Conservation (phyloP, 2,329 filamentous ascomycete genomes). For the Fonsecaea monophora region DNA sequence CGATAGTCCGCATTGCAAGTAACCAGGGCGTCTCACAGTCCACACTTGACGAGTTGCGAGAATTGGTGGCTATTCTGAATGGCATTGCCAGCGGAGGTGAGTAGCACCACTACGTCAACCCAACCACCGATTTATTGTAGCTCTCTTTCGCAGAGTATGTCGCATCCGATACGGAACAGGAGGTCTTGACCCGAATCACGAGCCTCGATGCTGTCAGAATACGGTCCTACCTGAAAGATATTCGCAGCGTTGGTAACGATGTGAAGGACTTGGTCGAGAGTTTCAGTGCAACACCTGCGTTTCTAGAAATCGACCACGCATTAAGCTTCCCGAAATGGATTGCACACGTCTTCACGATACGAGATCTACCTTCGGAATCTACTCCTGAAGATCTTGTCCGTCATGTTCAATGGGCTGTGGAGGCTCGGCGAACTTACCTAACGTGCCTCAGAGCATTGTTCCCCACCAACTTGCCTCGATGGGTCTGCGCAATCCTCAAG, state of each 20-base stretch:
- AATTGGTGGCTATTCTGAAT: conserved; percentile 13
- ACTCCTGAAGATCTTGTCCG: conserved; percentile 13
- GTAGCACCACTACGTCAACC: not conserved
- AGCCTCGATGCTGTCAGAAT: too few relatives aligned
- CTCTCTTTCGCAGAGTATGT: too few relatives aligned
- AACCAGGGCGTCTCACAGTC: conserved; percentile 9
- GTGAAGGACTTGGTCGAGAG: too few relatives aligned
- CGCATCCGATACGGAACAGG: too few relatives aligned
- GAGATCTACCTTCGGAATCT: conserved; percentile 11
- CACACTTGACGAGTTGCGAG: conserved; percentile 11
- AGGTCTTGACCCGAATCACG: too few relatives aligned
- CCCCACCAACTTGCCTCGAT: conserved; percentile 4
- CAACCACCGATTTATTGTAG: not conserved
- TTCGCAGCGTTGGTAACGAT: too few relatives aligned
- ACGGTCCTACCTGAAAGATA: too few relatives aligned
- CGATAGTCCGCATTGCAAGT: conserved; percentile 7
- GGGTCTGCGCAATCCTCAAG: conserved; percentile 17
- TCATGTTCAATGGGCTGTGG: conserved; percentile 9
- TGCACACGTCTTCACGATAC: conserved; percentile 15
- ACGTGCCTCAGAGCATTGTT: conserved; percentile 7
- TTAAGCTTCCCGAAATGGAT: conserved; percentile 18
- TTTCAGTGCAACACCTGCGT: too few relatives aligned
- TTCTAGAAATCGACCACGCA: too few relatives aligned
- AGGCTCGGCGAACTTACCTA: conserved; percentile 11
- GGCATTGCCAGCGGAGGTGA: conserved; percentile 3